Base-by-base conservation (phyloP, 352 stramenopile genomes). In the Phytophthora nicotianae region DNA sequence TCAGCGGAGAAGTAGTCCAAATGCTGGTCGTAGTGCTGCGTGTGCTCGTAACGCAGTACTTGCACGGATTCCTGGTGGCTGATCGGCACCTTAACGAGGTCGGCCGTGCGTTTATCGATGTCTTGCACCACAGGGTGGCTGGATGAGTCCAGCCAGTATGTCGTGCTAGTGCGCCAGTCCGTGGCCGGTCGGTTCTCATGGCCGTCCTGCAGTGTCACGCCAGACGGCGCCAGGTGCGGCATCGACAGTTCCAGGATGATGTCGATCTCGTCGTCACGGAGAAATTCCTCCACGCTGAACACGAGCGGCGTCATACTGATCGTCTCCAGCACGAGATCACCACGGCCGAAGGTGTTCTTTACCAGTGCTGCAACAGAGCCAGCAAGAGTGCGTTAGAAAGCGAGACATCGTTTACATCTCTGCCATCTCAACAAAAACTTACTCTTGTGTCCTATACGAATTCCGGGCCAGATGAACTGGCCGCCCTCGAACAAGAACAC, bases 21-120 rank as follows among this genome's bases (percentile, higher is more conserved):
- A 61, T 91, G 85, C 46, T 87, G 77, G 62, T 92, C 83, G 61
- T 93, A 90, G 56, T 93, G 87, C 59, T 90, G 81, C 11, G 80
- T 89, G 48, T 58, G 41, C 54, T 88, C 79, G 57, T 93, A 93
- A 1, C 80, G 84, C 43, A 91, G 64, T 50, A 89, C 81, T 62
- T 91, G 84, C 4, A 91, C 79, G 17, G 71, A 68, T 56, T 93
- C 84, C 57, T 90, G 82, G 62, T 91, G 78, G 9, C 38, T 61
- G 4, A 77, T 57, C 2, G 80, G 74, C 9, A 93, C 77, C 38
- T 88, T 90, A 26, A 78, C 74, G 16, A 90, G 60, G 53, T 92
- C 83, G 0, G 65, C 68, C 6, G 76, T 86, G 50, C 83, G 79
- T n/a, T 74, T 71, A 49, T 93, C 84, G 26, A 91, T 88, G 26